phyloP scores from a whole-genome alignment of 768 basidiomycete species.

The Boletus subparvulus region DNA sequence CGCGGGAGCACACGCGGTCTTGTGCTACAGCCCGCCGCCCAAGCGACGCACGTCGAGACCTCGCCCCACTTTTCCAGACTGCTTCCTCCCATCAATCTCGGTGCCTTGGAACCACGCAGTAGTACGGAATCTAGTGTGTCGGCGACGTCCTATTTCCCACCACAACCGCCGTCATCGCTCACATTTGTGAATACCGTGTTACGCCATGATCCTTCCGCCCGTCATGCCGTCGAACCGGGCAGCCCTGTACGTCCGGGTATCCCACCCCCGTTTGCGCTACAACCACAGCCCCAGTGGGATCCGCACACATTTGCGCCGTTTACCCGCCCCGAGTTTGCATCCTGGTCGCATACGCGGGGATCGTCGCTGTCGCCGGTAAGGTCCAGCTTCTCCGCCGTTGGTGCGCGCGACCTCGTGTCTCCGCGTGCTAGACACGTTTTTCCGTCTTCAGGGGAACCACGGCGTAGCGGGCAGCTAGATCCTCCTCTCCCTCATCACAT shows the following conservation, averaged over 20 bases:
- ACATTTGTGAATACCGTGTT: constrained; percentile 13
- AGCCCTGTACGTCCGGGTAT: constrained; percentile 22
- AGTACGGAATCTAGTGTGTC: constrained; percentile 20
- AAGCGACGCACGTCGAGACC: constrained; percentile 10
- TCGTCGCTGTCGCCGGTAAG: constrained; percentile 37
- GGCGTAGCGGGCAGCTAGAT: constrained; percentile 12
- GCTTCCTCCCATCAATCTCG: constrained; percentile 28
- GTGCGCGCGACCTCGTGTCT: constrained; percentile 16
- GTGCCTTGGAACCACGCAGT: constrained; percentile 16
- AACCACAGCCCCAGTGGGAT: constrained; percentile 70
- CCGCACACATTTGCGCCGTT: constrained; percentile 38
- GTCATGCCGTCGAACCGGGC: constrained; percentile 13
- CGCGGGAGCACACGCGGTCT: constrained; percentile 10
- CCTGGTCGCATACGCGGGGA: constrained; percentile 34
- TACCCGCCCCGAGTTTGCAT: constrained; percentile 38
- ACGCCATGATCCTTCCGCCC: constrained; percentile 23
- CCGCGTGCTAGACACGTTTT: constrained; percentile 12
- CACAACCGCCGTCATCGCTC: constrained; percentile 31
- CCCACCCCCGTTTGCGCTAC: constrained; percentile 62
- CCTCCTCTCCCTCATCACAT: constrained; percentile 16
- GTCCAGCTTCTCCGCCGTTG: constrained; percentile 19
- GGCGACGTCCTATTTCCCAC: constrained; percentile 30
- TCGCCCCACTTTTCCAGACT: constrained; percentile 29
- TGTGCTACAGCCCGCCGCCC: constrained; percentile 9
- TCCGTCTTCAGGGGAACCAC: constrained; percentile 16